Base-by-base conservation (phyloP, 176 grass and related monocot genomes). In the Rhynchospora tenuis region DNA sequence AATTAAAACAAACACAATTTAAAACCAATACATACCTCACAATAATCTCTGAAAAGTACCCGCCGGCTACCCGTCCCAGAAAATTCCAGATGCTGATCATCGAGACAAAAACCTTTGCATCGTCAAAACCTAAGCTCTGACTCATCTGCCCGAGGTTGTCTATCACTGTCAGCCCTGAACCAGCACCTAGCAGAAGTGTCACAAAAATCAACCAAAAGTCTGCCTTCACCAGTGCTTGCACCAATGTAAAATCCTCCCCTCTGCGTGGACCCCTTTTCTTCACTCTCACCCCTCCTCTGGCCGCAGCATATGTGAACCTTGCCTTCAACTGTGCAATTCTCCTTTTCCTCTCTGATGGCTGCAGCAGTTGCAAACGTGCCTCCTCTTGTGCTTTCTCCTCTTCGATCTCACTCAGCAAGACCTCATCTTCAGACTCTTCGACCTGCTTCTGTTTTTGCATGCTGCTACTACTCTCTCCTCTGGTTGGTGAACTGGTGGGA, bases 171-270 rank as follows among this genome's bases (percentile, higher is more conserved):
- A 97, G 51, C 12, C 94, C 94, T 27, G 94, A 97, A 48, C 90
- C 94, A 0, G 94, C 91, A 33, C 94, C 94, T 15, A 97, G 76
- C 27, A 94, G 56, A 79, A 97, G 92, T 2, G 94, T 92, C 19
- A 88, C 52, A 90, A 93, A 97, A 69, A 97, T 97, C 70, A 97
- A 86, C 94, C 94, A 97, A 86, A 94, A 97, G 87, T 97, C 94
- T 81, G 87, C 90, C 87, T 94, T 97, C 48, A 94, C 90, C 59
- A 92, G 29, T 87, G 94, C 90, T 81, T 97, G 92, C 80, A 83
- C 84, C 81, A 97, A 68, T 38, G 92, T 97, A 81, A 97, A 97
- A 86, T 97, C 91, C 73, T 97, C 94, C 51, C 92, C 94, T 46
- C 92, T 84, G 76, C 4, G 90, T 24, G 94, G 92, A n/a, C 78